Base-by-base conservation (phyloP, 2,329 filamentous ascomycete species). In the Zymoseptoria brevis region DNA sequence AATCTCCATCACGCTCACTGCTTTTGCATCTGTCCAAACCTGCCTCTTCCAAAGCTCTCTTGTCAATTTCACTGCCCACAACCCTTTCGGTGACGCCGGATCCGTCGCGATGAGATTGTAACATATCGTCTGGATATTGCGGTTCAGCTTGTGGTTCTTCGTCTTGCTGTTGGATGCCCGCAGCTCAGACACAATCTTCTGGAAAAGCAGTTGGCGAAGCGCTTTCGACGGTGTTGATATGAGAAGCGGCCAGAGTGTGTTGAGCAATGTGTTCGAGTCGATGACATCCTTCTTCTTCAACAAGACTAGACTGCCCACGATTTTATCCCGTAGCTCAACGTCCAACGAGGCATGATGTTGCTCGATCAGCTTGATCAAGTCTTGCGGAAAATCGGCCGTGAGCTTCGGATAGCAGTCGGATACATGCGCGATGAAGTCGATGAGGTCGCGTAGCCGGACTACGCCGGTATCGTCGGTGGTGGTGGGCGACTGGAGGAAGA, bases 1-100 rank as follows among this genome's bases (percentile, higher is more conserved):
- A 75, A 96, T 89, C 76, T 96, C 96, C 92, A 99, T 97, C 65
- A 97, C 89, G 69, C 96, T 91, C n/a, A 97, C 94, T 0, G 93
- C 87, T 73, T 92, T 94, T 1, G 91, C 84, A 69, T 99, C 94
- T 8, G 89, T 90, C 94, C 94, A 99, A 64, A 97, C 87, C 68
- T 96, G 92, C 53, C 93, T 84, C 76, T 92, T 96, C 94, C 94
- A 99, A 70, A 99, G 79, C 77, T 99, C 94, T 62, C 93, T 83
- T 3, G 92, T 96, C 64, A 99, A 83, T 75, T 96, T 96, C 62
- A 96, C 90, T 3, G 94, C 91, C 94, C 94, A 99, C 54, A 99
- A 81, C 3, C 89, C 90, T 70, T 96, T 94, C 0, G 89, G 82
- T 0, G 91, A 95, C 8, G 88, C 81, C 50, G 88, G 85, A 73